Base-by-base conservation (phyloP, 2,329 filamentous ascomycete species). In the Colletotrichum sp. region DNA sequence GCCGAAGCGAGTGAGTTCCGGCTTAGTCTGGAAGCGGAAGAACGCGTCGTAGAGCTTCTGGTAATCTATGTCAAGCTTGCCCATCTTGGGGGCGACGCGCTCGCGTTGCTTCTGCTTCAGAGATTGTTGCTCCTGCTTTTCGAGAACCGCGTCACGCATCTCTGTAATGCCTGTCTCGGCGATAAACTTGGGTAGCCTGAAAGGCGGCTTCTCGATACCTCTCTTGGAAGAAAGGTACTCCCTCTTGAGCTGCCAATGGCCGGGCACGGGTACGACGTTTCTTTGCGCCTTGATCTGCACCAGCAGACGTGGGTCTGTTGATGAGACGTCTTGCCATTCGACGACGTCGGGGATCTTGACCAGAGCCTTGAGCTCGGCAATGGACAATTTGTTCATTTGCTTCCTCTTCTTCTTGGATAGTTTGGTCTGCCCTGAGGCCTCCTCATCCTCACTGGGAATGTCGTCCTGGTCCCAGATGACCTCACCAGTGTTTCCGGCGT, bases 11-110 rank as follows among this genome's bases (percentile, higher is more conserved):
- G 97, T 99, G 78, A 99, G 88, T 80, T 96, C 93, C 0, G 97
- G 97, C 86, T 99, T 99, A 55, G 95, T 98, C 87, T 99, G 97
- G 83, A 98, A 98, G 76, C 96, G 92, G 89, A 99, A 99, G 88
- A 99, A 99, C 6, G 97, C 97, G 83, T 99, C 97, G 86, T 99
- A 99, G 71, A 99, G 92, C 84, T 97, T 98, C 83, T 98, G 95
- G 85, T 99, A 99, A 85, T 99, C 97, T 79, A 99, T 99, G 84
- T 99, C 97, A 67, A 99, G 90, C 85, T 97, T 98, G 77, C 97
- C 97, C 91, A 98, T 97, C 87, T 99, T 99, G 32, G 96, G 96
- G 78, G 96, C 93, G 15, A 99, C 97, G 62, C 97, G 91, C 85
- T 98, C 97, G 65, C 97, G 92, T 86, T 98, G 96, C 85, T 98